phyloP scores from a whole-genome alignment of 805 yeast species.

The Pichia eremophila region DNA sequence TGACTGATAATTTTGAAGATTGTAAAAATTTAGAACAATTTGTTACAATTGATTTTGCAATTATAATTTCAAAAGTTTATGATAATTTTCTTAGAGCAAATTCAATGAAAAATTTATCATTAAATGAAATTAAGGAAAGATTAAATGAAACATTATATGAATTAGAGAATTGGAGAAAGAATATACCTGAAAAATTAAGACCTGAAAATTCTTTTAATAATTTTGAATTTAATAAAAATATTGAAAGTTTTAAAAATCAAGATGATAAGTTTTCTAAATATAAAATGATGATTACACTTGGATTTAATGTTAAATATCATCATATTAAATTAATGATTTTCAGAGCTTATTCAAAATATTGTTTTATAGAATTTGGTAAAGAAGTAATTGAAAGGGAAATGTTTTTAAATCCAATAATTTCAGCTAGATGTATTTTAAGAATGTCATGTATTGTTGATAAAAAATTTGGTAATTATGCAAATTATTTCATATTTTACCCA shows the following conservation, averaged over 20 bases:
- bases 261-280: slow-evolving; percentile 2
- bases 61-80: slow-evolving; percentile 20
- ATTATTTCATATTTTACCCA: slow-evolving; percentile 22
- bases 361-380: background rate
- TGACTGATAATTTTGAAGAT: background rate
- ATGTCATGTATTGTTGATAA: slow-evolving; percentile 12
- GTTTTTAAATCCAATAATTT: slow-evolving; percentile 12
- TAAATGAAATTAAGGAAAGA: slow-evolving; percentile 9
- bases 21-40: slow-evolving; percentile 9
- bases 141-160: slow-evolving; percentile 14
- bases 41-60: slow-evolving; percentile 17
- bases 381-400: slow-evolving; percentile 3
- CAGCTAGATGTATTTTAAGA: slow-evolving; percentile 21
- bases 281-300: slow-evolving; percentile 8
- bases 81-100: slow-evolving; percentile 22
- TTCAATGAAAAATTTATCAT: slow-evolving; percentile 15
- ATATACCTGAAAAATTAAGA: slow-evolving; percentile 19
- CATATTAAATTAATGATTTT: slow-evolving; percentile 20
- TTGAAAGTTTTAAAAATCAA: slow-evolving; percentile 4
- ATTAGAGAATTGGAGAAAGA: slow-evolving; percentile 22
- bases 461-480: slow-evolving; percentile 10
- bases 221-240: slow-evolving; percentile 3
- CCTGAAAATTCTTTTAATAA: slow-evolving; percentile 11
- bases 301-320: slow-evolving; percentile 20
- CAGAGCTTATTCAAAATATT: slow-evolving; percentile 11